Base-by-base conservation (phyloP, 805 yeast species). In the Wickerhamomyces rabaulensis region DNA sequence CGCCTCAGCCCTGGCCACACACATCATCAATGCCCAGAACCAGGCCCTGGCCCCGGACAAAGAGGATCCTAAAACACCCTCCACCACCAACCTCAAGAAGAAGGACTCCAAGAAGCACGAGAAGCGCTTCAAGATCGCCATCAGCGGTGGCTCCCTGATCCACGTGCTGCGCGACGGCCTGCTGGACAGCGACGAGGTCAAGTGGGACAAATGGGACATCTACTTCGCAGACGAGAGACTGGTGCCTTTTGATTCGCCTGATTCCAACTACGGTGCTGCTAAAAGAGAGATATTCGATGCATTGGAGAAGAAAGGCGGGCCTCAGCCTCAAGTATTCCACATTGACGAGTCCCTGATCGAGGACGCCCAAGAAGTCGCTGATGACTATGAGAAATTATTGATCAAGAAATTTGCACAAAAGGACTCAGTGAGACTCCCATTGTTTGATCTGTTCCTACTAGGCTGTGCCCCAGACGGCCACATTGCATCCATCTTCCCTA, bases 401-500 rank as follows among this genome's bases (percentile, higher is more conserved):
- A 87, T 94, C 48, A 80, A 79, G 60, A 94, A 92, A 45, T 94
- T 94, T 70, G 99, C 99, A 10, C 90, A 87, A 45, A 92, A 95
- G 64, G 98, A 94, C 66, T 84, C 96, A 16, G 99, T 94, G 47
- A 90, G 91, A 68, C 75, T 92, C 51, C 99, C 99, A 49, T 82
- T 88, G 80, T 92, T 94, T 69, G 98, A 94, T 66, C 70, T 94
- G 45, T 78, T 94, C 52, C 71, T 94, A 54, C 74, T 94, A 49
- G 99, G 99, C 22, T 92, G 98, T 73, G 99, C 99, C 1, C 98
- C 98, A 3, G 99, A 92, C 66, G 99, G 99, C 20, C 99, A 92
- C 66, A 87, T 89, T 61, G 96, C 97, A 44, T 89, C 96, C n/a
- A 76, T 92, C 46, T 92, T 92, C 73, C 99, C 99, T 20, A 84